Percentiles rank a stretch among this genome's conserved stretches.
Conservation (phyloP, 257 asterid species). For the Datura wrightii region DNA sequence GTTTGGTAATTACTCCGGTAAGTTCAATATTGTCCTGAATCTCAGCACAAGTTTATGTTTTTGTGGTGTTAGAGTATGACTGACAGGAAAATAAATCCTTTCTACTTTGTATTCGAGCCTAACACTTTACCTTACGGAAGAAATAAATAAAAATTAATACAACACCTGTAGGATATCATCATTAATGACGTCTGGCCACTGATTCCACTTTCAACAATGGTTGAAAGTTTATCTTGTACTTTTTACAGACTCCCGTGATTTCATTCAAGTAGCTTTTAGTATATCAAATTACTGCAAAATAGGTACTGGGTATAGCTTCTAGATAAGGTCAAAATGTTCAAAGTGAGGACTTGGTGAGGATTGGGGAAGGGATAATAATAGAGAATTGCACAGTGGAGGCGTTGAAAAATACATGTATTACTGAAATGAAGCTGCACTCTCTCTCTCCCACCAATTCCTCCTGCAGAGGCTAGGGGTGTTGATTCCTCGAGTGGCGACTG, state of each 20-base stretch:
- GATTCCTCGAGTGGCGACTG: no score
- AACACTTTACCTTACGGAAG: not conserved
- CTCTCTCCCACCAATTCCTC: no score
- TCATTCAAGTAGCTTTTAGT: not conserved
- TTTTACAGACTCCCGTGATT: not conserved
- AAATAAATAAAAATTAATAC: not conserved
- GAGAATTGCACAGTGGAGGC: no score
- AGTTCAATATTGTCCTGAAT: constrained; percentile 37
- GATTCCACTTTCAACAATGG: not conserved
- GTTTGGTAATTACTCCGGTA: constrained; percentile 74
- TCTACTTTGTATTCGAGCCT: not conserved
- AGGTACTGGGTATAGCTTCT: not conserved
- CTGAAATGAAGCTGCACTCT: no score
- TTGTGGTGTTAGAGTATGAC: not conserved
- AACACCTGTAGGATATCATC: no score
- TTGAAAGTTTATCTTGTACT: not conserved
- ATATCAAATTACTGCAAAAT: not conserved
- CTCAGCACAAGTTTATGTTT: not conserved
- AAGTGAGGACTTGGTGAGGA: not conserved
- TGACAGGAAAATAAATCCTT: not conserved
- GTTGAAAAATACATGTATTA: no score
- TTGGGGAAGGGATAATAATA: no score
- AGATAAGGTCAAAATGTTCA: not conserved
- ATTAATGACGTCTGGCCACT: no score
- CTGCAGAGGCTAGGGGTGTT: no score